Base-by-base conservation (phyloP, 2,329 filamentous ascomycete genomes). In the Xylariaceae sp. region DNA sequence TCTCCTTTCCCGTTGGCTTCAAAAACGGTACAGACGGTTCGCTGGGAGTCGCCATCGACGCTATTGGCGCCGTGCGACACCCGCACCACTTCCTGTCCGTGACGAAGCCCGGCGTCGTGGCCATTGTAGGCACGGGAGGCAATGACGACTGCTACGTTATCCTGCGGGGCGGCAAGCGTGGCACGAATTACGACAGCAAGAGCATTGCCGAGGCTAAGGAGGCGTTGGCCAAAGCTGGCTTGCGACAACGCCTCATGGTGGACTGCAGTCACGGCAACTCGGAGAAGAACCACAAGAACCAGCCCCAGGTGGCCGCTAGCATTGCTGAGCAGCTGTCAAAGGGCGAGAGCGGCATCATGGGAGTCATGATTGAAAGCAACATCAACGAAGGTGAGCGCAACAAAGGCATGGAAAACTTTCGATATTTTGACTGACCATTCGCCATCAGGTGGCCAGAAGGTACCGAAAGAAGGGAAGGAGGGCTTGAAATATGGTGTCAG, bases 121-220 rank as follows among this genome's bases (percentile, higher is more conserved):
- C 92, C 45, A 96, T 97, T 57, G 89, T 95, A 21, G 88, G 89
- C 50, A 98, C 92, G 1, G 81, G 83, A 18, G 92, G 92, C 45
- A 98, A 98, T 66, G 85, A 94, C 23, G 89, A 98, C 67, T 94
- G 90, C 71, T 98, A 95, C 65, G 88, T 94, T 40, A 95, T 98
- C 56, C 77, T 97, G 42, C 81, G 92, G 47, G 92, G 92, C 41
- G 92, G 92, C 38, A 94, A 84, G 54, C 86, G 83, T 65, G 92
- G 92, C 47, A 92, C 90, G 47, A 98, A 98, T 71, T 97, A 85
- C 68, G 88, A 95, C 61, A 77, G 85, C 3, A 73, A 82, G 61
- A 92, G 84, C 67, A 87, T 97, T 55, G 76, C 77, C 31, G 83
- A 87, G 53, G 85, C 90, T 15, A 94, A 94, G 68, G 78, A 76